A percentile compares a stretch with the other conserved stretches of the same genome.
These are phyloP conservation scores for Mallotus japonicus DNA, from an alignment of 441 rosid species.

Conservation along the genomic window DNA sequence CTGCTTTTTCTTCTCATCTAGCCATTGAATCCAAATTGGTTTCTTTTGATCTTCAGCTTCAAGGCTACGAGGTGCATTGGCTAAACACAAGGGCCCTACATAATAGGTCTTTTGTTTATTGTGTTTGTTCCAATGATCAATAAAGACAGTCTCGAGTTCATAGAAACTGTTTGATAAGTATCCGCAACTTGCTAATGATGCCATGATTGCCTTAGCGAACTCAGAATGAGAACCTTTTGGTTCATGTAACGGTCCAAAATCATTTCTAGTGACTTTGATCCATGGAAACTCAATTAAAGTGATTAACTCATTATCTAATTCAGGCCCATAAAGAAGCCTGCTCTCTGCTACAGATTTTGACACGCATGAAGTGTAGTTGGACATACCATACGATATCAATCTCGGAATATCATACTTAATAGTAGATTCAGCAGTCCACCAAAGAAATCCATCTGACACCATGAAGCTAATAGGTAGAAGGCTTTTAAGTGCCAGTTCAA, in stretches of 20 bases:
- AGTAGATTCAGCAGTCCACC: constrained; percentile 66
- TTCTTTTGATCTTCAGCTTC: constrained; percentile 16
- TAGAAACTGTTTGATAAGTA: constrained; percentile 48
- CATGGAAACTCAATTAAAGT: no score
- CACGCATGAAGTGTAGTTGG: no score
- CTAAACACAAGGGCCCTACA: constrained; percentile 62
- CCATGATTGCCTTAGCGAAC: constrained; percentile 15
- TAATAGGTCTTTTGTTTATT: constrained; percentile 31
- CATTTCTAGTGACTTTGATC: no score
- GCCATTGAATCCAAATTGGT: constrained; percentile 55
- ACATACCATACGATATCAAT: no score
- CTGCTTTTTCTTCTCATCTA: constrained; percentile 45
- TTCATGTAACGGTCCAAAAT: no score
- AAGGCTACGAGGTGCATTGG: constrained; percentile 7
- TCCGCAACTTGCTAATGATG: constrained; percentile 40
- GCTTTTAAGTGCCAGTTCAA: constrained; percentile 40
- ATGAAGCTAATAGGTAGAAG: constrained; percentile 48
- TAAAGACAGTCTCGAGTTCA: constrained; percentile 58
- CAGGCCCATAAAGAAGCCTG: no score
- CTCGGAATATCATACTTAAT: no score
- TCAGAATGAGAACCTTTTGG: background rate
- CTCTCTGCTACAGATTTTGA: no score
- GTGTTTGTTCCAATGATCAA: constrained; percentile 34
- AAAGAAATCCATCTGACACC: constrained; percentile 64
- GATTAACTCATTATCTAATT: no score